Evolutionary conservation across 2,329 filamentous ascomycete genomes (phyloP).

Genomic region (Corynespora cassiicola): DNA sequence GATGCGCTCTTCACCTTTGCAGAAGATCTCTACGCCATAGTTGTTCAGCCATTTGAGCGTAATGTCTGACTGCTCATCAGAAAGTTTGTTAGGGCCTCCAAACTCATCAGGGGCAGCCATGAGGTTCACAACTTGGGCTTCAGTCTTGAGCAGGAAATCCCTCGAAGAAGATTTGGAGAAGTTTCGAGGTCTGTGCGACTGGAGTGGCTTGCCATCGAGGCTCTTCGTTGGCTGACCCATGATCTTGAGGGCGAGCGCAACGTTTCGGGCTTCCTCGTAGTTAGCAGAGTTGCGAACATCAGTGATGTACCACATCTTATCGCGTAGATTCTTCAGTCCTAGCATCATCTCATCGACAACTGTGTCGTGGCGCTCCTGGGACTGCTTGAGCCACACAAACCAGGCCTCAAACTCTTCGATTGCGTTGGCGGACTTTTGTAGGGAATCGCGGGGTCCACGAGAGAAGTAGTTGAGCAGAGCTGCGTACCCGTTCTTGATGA

Average conservation of each 20-base stretch:
- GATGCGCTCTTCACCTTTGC: conserved; percentile 91
- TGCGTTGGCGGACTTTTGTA: conserved; percentile 72
- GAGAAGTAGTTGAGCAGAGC: conserved; percentile 77
- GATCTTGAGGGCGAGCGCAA: conserved; percentile 85
- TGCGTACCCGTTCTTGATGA: conserved; percentile 73
- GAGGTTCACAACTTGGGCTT: conserved; percentile 85
- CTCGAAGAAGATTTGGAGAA: conserved; percentile 55
- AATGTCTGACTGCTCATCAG: conserved; percentile 91
- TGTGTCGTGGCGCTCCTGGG: conserved; percentile 77
- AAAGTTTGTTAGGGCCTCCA: conserved; percentile 91
- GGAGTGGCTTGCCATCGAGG: conserved; percentile 47
- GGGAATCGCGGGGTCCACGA: conserved; percentile 72
- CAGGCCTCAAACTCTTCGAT: conserved; percentile 82
- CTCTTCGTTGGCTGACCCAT: conserved; percentile 71
- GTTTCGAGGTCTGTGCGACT: conserved; percentile 48
- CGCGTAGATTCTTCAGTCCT: conserved; percentile 75
- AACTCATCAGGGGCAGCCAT: conserved; percentile 83
- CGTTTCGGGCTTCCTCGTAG: conserved; percentile 86
- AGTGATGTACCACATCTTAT: conserved; percentile 99
- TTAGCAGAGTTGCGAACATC: conserved; percentile 89
- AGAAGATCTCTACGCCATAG: conserved; percentile 88
- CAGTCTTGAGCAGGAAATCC: conserved; percentile 76
- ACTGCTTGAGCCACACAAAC: conserved; percentile 84
- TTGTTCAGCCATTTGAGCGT: conserved; percentile 83
- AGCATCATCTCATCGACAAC: conserved; percentile 77